phyloP scores from a whole-genome alignment of 768 basidiomycete genomes.

The Cubamyces sp. region DNA sequence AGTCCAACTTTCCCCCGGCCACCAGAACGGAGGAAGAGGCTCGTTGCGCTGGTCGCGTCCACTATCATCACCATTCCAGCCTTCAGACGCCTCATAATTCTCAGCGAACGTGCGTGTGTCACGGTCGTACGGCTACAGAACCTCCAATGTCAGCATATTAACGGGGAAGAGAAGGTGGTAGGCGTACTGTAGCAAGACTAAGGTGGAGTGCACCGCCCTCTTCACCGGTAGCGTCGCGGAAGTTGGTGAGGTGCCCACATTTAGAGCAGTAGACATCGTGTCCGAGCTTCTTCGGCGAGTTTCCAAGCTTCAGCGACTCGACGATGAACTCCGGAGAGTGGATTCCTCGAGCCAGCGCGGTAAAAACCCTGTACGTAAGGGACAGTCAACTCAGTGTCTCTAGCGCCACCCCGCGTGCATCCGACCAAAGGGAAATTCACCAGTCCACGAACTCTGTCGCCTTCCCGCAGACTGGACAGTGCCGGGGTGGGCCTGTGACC shows the following conservation, averaged over 20 bases:
- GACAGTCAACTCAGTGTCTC: not conserved
- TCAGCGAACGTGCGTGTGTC: conserved; percentile 1
- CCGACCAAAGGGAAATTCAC: not conserved
- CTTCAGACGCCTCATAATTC: too few relatives aligned
- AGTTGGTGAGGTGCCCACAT: conserved; percentile 18
- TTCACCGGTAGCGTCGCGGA: not conserved
- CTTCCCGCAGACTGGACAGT: conserved; percentile 21
- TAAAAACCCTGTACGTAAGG: conserved; percentile 13
- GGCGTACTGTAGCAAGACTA: conserved; percentile 10
- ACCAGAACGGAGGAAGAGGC: too few relatives aligned
- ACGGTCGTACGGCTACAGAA: conserved; percentile 9
- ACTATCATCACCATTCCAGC: too few relatives aligned
- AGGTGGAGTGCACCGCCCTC: conserved; percentile 17
- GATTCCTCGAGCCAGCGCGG: conserved; percentile 20
- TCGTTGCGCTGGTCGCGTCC: too few relatives aligned
- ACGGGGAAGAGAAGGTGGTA: not conserved
- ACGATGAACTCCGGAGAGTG: conserved; percentile 24
- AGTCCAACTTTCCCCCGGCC: too few relatives aligned
- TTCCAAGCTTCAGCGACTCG: conserved; percentile 17
- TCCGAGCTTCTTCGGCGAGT: conserved; percentile 15
- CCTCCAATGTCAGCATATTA: not conserved
- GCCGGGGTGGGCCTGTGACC: conserved; percentile 6
- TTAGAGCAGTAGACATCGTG: conserved; percentile 28
- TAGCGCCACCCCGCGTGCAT: not conserved
- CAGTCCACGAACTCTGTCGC: conserved; percentile 26